Evolutionary conservation across 768 basidiomycete genomes (phyloP).

Genomic region (Termitomyces sp.): DNA sequence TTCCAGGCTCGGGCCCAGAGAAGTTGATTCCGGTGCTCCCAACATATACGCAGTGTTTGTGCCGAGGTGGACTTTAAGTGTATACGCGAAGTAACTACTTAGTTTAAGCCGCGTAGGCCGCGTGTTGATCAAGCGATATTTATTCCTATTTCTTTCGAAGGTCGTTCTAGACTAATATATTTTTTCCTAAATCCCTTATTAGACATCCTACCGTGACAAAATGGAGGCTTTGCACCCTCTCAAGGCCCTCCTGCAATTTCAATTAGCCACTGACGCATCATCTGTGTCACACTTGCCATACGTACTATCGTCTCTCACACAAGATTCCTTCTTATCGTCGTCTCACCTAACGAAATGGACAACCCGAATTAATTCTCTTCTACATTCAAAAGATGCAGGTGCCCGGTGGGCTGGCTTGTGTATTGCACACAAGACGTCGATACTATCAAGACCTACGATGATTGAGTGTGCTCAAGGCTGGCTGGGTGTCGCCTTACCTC

Average conservation of each 20-base stretch:
- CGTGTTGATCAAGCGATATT: constrained; percentile 12
- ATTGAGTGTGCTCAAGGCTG: constrained; percentile 69
- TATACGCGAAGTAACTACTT: neutral
- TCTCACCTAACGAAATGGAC: constrained; percentile 71
- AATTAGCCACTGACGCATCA: constrained; percentile 64
- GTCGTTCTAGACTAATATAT: neutral
- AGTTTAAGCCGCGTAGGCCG: too few relatives aligned
- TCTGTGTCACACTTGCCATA: constrained; percentile 54
- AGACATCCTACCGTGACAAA: constrained; percentile 6
- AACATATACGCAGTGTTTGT: constrained; percentile 7
- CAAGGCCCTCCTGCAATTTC: constrained; percentile 61
- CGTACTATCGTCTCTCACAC: constrained; percentile 48
- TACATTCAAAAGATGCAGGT: constrained; percentile 73
- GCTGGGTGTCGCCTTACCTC: constrained; percentile 58
- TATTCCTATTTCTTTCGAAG: constrained; percentile 13
- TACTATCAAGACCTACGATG: constrained; percentile 52
- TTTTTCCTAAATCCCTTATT: neutral
- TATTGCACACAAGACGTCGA: constrained; percentile 61
- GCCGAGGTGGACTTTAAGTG: too few relatives aligned
- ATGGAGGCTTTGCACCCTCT: constrained; percentile 37
- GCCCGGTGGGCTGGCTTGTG: constrained; percentile 79
- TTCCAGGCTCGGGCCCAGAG: constrained; percentile 48
- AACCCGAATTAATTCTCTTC: constrained; percentile 62
- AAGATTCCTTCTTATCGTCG: constrained; percentile 51
- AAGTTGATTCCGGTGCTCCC: neutral